These are phyloP conservation scores for Deakozyma indianensis DNA, from an alignment of 805 yeast species.

Conservation along the genomic window DNA sequence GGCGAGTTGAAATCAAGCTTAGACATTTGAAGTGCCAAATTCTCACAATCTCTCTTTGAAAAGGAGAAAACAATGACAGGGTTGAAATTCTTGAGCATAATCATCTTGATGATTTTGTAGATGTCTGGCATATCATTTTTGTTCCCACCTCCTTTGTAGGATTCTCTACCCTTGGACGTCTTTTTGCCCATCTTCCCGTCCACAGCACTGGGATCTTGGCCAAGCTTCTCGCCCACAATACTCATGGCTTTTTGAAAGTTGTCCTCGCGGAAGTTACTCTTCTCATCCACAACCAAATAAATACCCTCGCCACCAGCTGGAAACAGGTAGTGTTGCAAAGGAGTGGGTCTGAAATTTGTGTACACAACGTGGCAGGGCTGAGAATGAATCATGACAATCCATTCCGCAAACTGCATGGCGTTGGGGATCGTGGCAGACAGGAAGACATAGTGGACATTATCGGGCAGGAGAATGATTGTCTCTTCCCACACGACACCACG, in stretches of 20 bases:
- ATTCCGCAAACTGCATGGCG: slow-evolving; percentile 96
- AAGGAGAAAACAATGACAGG: slow-evolving; percentile 99
- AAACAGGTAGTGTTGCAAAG: slow-evolving; percentile 90
- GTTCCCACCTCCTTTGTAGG: slow-evolving; percentile 79
- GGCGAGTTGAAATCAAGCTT: slow-evolving; percentile 87
- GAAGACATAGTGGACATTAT: slow-evolving; percentile 87
- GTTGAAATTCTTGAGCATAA: slow-evolving; percentile 88
- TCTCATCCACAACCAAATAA: slow-evolving; percentile 93
- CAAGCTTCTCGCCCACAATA: slow-evolving; percentile 64
- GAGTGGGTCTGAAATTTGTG: slow-evolving; percentile 98
- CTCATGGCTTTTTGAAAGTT: slow-evolving; percentile 98
- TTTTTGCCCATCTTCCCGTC: slow-evolving; percentile 24
- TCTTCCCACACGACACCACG: slow-evolving; percentile 99
- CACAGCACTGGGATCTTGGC: slow-evolving; percentile 64
- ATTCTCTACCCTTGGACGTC: slow-evolving; percentile 63
- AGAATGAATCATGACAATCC: slow-evolving; percentile 89
- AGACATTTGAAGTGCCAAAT: slow-evolving; percentile 87
- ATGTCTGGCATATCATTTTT: slow-evolving; percentile 81
- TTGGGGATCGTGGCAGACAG: slow-evolving; percentile 95
- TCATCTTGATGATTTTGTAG: slow-evolving; percentile 94
- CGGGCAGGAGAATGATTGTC: slow-evolving; percentile 88
- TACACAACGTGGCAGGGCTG: slow-evolving; percentile 99
- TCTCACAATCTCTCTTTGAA: slow-evolving; percentile 92
- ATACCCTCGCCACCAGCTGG: slow-evolving; percentile 99
- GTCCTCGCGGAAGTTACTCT: slow-evolving; percentile 90